These are phyloP conservation scores for Nakazawaea holstii DNA, from an alignment of 805 yeast genomes.

Conservation along the genomic window DNA sequence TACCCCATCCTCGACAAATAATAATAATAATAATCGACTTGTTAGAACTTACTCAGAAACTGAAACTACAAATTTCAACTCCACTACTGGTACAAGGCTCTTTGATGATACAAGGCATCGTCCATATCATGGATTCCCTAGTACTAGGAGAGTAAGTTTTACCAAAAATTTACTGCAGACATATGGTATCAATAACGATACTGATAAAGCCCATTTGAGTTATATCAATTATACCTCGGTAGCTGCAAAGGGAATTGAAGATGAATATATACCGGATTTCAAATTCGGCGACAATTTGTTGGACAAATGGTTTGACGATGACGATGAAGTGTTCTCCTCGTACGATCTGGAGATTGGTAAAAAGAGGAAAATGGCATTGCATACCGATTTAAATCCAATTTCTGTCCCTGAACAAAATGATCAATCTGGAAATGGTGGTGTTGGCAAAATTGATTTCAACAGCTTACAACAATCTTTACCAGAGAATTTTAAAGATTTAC, in stretches of 20 bases:
- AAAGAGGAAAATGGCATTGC: constrained; percentile 3
- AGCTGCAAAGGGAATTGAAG: constrained; percentile 48
- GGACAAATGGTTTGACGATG: constrained; percentile 17
- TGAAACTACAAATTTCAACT: constrained; percentile 56
- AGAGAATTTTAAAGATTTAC: constrained; percentile 46
- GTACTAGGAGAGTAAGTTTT: constrained; percentile 7
- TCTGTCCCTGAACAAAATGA: not conserved
- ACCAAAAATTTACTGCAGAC: not conserved
- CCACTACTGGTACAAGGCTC: constrained; percentile 46
- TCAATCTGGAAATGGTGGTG: not conserved
- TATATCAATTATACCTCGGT: constrained; percentile 15
- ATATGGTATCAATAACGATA: constrained; percentile 14
- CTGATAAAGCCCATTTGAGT: constrained; percentile 3
- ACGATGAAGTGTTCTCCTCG: too few relatives aligned
- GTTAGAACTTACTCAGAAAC: constrained; percentile 61
- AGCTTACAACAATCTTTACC: constrained; percentile 30
- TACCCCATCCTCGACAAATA: not conserved
- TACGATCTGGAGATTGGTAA: not conserved
- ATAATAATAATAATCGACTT: constrained; percentile 21
- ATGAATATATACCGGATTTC: constrained; percentile 73
- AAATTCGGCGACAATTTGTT: constrained; percentile 46
- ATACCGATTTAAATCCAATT: constrained; percentile 7
- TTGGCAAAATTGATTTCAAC: constrained; percentile 2
- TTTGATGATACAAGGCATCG: constrained; percentile 49
- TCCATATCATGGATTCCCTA: constrained; percentile 25